Evolutionary conservation across 1,139 yeast genomes (phyloP).

Genomic region (Hansenula anomala): DNA sequence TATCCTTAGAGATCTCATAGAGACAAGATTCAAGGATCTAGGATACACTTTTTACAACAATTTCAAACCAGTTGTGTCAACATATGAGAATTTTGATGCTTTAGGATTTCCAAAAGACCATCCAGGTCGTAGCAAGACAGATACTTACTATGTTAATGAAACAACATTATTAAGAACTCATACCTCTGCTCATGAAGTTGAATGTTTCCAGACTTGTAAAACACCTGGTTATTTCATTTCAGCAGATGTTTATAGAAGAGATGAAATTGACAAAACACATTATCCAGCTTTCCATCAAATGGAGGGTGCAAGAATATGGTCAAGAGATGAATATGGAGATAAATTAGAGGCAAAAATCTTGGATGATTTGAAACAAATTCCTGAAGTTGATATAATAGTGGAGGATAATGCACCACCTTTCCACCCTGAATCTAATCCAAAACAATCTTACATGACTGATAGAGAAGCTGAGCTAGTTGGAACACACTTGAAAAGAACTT

Average conservation of each 20-base stretch:
- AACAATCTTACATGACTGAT: conserved; percentile 70
- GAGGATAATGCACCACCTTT: conserved; percentile 66
- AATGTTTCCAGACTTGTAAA: conserved; percentile 60
- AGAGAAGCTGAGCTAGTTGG: conserved; percentile 66
- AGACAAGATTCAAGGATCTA: conserved; percentile 54
- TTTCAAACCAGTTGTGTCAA: conserved; percentile 80
- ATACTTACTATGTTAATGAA: conserved; percentile 83
- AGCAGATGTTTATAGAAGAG: conserved; percentile 95
- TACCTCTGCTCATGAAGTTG: conserved; percentile 94
- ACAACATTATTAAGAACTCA: conserved; percentile 78
- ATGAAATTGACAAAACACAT: conserved; percentile 92
- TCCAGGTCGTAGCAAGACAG: conserved; percentile 90
- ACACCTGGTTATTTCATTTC: conserved; percentile 90
- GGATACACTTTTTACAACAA: conserved; percentile 81
- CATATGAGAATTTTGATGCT: conserved; percentile 81
- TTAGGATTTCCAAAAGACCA: conserved; percentile 89
- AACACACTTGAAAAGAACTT: conserved; percentile 75
- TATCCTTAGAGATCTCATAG: conserved; percentile 70
- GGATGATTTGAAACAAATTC: conserved; percentile 64
- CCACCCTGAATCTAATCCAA: conserved; percentile 64
- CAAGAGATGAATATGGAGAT: conserved; percentile 37
- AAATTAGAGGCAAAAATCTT: conserved; percentile 31
- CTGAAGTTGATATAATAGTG: conserved; percentile 60
- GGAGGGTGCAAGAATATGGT: conserved; percentile 95
- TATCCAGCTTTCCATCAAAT: conserved; percentile 97